Conservation (phyloP, 805 yeast species). For the Candida qinlingensis region DNA sequence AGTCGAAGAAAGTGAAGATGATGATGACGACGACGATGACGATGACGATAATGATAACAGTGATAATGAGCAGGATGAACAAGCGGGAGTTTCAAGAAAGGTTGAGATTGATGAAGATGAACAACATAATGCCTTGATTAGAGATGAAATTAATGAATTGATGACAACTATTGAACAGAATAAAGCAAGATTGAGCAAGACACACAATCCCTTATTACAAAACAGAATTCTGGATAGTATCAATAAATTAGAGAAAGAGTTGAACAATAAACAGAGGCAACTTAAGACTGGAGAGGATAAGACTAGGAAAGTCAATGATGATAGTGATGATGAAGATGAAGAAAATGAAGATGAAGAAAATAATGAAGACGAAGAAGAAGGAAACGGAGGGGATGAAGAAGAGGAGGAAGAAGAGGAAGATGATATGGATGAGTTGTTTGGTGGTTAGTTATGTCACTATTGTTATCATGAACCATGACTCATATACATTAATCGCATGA, state of each 20-base stretch:
- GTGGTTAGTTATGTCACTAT: neutral
- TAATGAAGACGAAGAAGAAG: constrained; percentile 27
- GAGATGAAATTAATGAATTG: constrained; percentile 82
- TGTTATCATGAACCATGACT: no score
- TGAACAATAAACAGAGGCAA: constrained; percentile 73
- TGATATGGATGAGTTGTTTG: constrained; percentile 28
- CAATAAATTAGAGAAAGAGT: constrained; percentile 69
- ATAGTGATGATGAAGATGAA: constrained; percentile 27
- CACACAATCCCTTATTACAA: constrained; percentile 78
- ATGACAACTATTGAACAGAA: constrained; percentile 74
- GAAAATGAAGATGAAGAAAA: constrained; percentile 30
- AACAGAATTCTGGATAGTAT: constrained; percentile 82
- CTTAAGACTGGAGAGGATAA: constrained; percentile 37
- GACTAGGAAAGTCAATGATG: constrained; percentile 18
- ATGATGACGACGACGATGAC: constrained; percentile 21
- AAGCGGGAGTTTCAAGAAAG: constrained; percentile 43
- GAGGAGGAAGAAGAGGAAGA: constrained; percentile 26
- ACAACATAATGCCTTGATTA: constrained; percentile 67
- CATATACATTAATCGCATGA: no score
- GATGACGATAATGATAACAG: constrained; percentile 47
- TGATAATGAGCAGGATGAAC: constrained; percentile 50
- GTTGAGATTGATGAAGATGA: constrained; percentile 43
- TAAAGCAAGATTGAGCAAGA: constrained; percentile 63
- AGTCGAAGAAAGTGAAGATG: constrained; percentile 30
- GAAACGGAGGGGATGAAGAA: constrained; percentile 28